phyloP scores from a whole-genome alignment of 805 yeast species.

The Groenewaldozyma tartarivorans region DNA sequence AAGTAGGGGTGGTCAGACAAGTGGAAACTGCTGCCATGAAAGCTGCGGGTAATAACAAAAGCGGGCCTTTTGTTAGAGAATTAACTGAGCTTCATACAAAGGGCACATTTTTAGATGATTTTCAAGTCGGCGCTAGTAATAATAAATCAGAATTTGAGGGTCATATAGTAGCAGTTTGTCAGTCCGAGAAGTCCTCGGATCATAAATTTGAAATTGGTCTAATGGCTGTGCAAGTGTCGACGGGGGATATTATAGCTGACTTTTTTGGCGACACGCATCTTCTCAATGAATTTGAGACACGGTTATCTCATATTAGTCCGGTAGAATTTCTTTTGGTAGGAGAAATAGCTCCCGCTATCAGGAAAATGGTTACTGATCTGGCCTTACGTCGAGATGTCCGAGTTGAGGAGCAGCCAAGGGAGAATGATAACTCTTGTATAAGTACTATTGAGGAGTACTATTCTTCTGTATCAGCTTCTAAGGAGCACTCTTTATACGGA shows the following conservation, averaged over 20 bases:
- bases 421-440: neutral
- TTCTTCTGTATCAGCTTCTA: neutral
- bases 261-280: constrained; percentile 49
- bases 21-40: constrained; percentile 72
- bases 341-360: constrained; percentile 28
- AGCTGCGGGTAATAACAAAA: constrained; percentile 40
- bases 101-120: constrained; percentile 73
- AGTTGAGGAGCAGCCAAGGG: neutral
- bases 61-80: constrained; percentile 54
- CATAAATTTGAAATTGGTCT: constrained; percentile 30
- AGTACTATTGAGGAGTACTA: constrained; percentile 5
- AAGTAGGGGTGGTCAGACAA: constrained; percentile 83
- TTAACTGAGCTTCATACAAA: constrained; percentile 66
- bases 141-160: constrained; percentile 15
- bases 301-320: constrained; percentile 67
- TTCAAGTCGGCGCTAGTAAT: constrained; percentile 19
- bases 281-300: constrained; percentile 59
- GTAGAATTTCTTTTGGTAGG: constrained; percentile 55
- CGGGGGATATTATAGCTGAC: constrained; percentile 73
- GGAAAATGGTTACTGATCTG: constrained; percentile 13
- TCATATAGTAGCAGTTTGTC: constrained; percentile 20
- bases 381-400: constrained; percentile 5
- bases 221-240: constrained; percentile 57
- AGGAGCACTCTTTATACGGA: neutral
- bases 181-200: too few relatives aligned